Evolutionary conservation across 768 basidiomycete species (phyloP), one percentile per base, ranked within the genome.

Genomic region (Boletus rubroflammeus): DNA sequence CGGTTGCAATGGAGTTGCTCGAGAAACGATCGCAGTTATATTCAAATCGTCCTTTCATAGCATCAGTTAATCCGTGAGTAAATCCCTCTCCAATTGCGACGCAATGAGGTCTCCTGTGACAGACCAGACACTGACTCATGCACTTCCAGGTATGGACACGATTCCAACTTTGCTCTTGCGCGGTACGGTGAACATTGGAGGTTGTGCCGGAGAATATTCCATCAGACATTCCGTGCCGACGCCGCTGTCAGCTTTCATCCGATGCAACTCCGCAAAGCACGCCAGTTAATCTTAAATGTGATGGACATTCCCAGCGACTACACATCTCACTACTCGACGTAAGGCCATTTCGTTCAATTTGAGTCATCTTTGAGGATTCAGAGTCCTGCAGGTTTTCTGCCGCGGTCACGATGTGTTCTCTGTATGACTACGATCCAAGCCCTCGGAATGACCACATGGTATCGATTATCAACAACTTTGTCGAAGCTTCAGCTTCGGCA

Each of bases 21-120:
- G 78, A 81, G 43, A 69, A 71, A 45, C 73, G 78, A 13, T 76
- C 78, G 1, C 63, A 65, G 9, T 73, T 77, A 29, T 81, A 82
- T 56, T 81, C 81, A 9, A 76, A 79, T 64, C 76, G 83, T 6
- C 82, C 83, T 1, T 53, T 45, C 42, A 50, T 67, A 38, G 62
- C 62, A 0, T 58, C 55, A 26, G 23, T 56, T n/a, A 17, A 43
- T 29, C 53, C 56, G 61, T 65, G 51, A 62, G 61, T 53, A 23
- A 19, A 39, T 36, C 23, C 19, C 4, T 29, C 25, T 26, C 32
- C 32, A 13, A 36, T 21, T n/a, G 9, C 21, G n/a, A 32, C 7
- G 1, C 2, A 11, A 14, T 14, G 13, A 15, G 15, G 15, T 21
- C 3, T 43, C 15, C n/a, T 31, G 9, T n/a, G 3, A 25, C 54